A percentile compares a stretch with the other conserved stretches of the same genome.
phyloP scores from a whole-genome alignment of 2,329 filamentous ascomycete species.

The Botryotinia convoluta region DNA sequence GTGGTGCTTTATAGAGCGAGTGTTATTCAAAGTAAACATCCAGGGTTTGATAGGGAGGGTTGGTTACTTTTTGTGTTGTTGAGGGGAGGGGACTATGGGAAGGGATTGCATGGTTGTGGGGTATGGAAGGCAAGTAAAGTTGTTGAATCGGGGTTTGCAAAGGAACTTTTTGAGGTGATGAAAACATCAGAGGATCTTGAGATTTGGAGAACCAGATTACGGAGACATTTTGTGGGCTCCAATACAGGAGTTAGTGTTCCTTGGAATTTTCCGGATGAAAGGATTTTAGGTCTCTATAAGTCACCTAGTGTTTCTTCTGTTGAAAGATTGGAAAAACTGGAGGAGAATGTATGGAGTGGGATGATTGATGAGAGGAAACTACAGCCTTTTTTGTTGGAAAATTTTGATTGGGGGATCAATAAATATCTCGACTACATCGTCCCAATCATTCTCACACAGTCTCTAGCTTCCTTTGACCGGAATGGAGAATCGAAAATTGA shows the following conservation, averaged over 20 bases:
- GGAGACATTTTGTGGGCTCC: conserved; percentile 1
- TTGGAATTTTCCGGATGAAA: conserved; percentile 16
- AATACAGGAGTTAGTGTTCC: conserved; percentile 16
- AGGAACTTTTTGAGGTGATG: neutral
- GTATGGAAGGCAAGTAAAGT: neutral
- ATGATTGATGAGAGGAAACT: conserved; percentile 17
- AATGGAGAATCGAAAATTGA: neutral
- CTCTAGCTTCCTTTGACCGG: neutral
- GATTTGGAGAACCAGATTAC: conserved; percentile 15
- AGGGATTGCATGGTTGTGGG: neutral
- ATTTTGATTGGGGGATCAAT: conserved; percentile 24
- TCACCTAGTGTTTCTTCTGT: conserved; percentile 18
- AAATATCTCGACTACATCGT: conserved; percentile 21
- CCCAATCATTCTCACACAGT: conserved; percentile 21
- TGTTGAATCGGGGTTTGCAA: neutral
- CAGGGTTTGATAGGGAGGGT: conserved; percentile 13
- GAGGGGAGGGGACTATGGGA: conserved; percentile 8
- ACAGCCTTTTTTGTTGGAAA: conserved; percentile 20
- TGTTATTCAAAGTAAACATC: conserved; percentile 15
- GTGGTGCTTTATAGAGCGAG: conserved; percentile 22
- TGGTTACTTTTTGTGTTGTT: conserved; percentile 15
- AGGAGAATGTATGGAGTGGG: neutral
- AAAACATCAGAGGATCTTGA: neutral
- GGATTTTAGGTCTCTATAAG: conserved; percentile 20
- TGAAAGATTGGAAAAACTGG: neutral